Evolutionary conservation across 768 basidiomycete genomes (phyloP).

Genomic region (Piloderma croceum): DNA sequence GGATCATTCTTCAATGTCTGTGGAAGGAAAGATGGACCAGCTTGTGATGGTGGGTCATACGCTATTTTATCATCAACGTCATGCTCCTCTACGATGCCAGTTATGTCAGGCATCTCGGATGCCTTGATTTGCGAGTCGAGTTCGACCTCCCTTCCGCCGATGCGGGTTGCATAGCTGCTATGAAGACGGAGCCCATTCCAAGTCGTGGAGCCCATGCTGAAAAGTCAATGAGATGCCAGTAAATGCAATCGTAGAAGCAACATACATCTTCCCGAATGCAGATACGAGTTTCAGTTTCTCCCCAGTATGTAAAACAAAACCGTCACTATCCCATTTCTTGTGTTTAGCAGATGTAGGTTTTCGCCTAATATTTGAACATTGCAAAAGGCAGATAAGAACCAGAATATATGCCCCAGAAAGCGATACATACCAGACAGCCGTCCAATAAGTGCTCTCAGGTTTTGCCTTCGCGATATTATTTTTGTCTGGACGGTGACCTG

Average conservation of each 20-base stretch:
- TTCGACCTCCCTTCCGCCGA: conserved; percentile 58
- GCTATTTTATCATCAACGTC: not conserved
- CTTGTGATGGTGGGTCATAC: conserved; percentile 34
- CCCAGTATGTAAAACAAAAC: conserved; percentile 47
- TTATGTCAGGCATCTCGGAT: conserved; percentile 46
- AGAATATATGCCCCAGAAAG: not conserved
- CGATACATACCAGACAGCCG: conserved; percentile 56
- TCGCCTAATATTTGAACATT: conserved; percentile 43
- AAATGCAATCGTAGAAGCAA: conserved; percentile 1
- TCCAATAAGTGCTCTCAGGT: conserved; percentile 42
- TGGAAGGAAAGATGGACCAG: not conserved
- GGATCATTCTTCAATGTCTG: conserved; percentile 6
- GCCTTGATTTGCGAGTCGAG: conserved; percentile 47
- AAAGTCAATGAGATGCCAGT: not conserved
- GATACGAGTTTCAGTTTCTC: conserved; percentile 57
- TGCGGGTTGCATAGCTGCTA: conserved; percentile 37
- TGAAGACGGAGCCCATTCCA: conserved; percentile 53
- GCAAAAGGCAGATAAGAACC: conserved; percentile 3
- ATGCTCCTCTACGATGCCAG: conserved; percentile 14
- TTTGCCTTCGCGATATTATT: conserved; percentile 9
- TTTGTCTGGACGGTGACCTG: conserved; percentile 11
- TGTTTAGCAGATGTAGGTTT: conserved; percentile 68
- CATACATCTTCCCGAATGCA: conserved; percentile 67
- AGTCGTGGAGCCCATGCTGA: conserved; percentile 43
- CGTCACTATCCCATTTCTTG: conserved; percentile 84